Percentiles rank a stretch among this genome's conserved stretches.
Conservation (phyloP, 306 rosid species). For the Rosa chinensis region DNA sequence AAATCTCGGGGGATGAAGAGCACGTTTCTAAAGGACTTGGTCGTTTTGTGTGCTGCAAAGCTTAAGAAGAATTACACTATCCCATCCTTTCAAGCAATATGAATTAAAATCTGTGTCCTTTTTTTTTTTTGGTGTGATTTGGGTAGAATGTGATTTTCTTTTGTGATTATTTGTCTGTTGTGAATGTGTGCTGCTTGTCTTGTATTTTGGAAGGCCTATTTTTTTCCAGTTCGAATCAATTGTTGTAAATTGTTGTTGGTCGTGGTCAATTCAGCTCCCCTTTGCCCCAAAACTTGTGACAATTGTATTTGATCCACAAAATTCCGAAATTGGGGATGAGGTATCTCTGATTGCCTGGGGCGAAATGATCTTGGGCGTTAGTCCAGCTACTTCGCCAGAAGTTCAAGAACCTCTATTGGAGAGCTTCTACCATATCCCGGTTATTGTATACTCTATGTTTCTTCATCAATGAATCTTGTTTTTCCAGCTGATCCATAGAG, state of each 20-base stretch:
- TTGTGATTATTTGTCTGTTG: background rate
- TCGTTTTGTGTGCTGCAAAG: conserved; percentile 58
- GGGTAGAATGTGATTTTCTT: background rate
- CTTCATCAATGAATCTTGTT: too few species aligned
- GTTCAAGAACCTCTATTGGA: too few species aligned
- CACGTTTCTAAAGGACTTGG: conserved; percentile 45
- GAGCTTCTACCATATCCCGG: too few species aligned
- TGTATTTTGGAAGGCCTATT: background rate
- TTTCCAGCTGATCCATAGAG: too few species aligned
- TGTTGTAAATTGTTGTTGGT: too few species aligned
- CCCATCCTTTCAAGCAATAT: background rate
- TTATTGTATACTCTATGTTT: too few species aligned
- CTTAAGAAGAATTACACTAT: conserved; percentile 21
- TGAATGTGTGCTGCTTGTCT: background rate
- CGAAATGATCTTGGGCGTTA: too few species aligned
- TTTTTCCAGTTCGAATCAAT: background rate
- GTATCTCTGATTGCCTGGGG: too few species aligned
- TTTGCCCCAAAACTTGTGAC: too few species aligned
- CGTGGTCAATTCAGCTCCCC: too few species aligned
- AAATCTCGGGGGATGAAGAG: conserved; percentile 35
- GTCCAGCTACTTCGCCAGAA: too few species aligned
- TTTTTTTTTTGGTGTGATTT: background rate
- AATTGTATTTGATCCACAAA: background rate
- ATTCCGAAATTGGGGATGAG: too few species aligned
- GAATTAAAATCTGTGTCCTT: background rate